These are phyloP conservation scores for Boletus fagicola DNA, from an alignment of 768 basidiomycete species.

Conservation along the genomic window DNA sequence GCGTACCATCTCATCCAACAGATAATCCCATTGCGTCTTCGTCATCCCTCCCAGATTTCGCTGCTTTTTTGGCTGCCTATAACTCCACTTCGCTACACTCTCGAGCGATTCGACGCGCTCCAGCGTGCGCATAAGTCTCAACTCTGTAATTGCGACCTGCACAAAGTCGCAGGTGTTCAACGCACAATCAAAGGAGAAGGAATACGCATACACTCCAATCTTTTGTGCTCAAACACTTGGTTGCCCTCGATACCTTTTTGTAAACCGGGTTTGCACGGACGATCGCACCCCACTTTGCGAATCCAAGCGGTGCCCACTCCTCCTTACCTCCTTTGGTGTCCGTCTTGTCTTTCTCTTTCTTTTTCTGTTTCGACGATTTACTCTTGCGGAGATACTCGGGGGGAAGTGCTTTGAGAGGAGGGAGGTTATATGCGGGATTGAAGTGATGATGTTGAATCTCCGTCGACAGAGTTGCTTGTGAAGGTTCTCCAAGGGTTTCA, in stretches of 20 bases:
- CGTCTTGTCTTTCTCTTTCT: conserved; percentile 52
- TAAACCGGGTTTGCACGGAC: conserved; percentile 75
- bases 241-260: conserved; percentile 63
- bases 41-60: conserved; percentile 67
- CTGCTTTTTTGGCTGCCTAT: conserved; percentile 94
- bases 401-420: conserved; percentile 54
- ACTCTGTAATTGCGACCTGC: conserved; percentile 76
- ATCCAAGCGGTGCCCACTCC: conserved; percentile 64
- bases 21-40: conserved; percentile 93
- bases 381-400: conserved; percentile 51
- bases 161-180: conserved; percentile 4
- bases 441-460: conserved; percentile 37
- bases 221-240: conserved; percentile 74
- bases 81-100: conserved; percentile 79
- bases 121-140: conserved; percentile 74
- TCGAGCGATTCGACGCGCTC: conserved; percentile 86
- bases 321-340: conserved; percentile 54
- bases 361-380: conserved; percentile 47
- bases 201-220: conserved; percentile 74
- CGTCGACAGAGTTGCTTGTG: conserved; percentile 11
- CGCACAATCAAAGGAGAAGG: background rate
- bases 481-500: conserved; percentile 21
- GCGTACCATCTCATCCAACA: conserved; percentile 93
- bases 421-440: conserved; percentile 51
- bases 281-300: conserved; percentile 71